phyloP scores from a whole-genome alignment of 83 land plant genomes.

The Isoetes engelmannii region DNA sequence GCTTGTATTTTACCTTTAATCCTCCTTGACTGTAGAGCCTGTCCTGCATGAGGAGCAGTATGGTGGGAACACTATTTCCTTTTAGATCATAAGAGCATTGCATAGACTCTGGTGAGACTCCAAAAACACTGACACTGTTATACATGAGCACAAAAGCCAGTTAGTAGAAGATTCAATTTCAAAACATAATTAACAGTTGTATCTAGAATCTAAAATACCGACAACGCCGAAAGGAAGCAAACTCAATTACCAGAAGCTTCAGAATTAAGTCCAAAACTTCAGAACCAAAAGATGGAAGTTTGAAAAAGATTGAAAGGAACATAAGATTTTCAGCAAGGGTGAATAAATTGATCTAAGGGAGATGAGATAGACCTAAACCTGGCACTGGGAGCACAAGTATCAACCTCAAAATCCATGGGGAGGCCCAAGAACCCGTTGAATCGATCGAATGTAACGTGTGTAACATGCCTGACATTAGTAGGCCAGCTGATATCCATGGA shows the following conservation, averaged over 20 bases:
- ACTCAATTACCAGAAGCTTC: too few species aligned
- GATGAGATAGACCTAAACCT: conserved; percentile 1
- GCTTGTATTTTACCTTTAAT: conserved; percentile 24
- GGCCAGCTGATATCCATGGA: conserved; percentile 14
- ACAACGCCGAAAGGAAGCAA: too few species aligned
- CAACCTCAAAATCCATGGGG: conserved; percentile 11
- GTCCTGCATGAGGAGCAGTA: conserved; percentile 46
- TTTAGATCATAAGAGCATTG: conserved; percentile 45
- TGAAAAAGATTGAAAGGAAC: too few species aligned
- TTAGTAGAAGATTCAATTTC: not conserved
- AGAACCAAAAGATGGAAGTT: too few species aligned
- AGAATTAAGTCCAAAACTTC: too few species aligned
- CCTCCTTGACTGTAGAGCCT: conserved; percentile 44
- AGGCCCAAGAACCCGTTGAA: conserved; percentile 2
- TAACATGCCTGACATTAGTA: conserved; percentile 12
- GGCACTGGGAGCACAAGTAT: conserved; percentile 6
- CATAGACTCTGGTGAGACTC: conserved; percentile 57
- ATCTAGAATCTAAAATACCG: too few species aligned
- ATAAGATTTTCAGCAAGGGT: too few species aligned
- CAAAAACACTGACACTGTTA: conserved; percentile 50
- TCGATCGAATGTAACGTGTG: conserved; percentile 3
- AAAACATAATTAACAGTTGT: too few species aligned
- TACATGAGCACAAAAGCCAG: not conserved
- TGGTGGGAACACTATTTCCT: conserved; percentile 56
- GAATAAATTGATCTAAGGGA: too few species aligned